These are phyloP conservation scores for Scheffersomyces lignicola DNA, from an alignment of 1,139 yeast genomes.

Conservation along the genomic window DNA sequence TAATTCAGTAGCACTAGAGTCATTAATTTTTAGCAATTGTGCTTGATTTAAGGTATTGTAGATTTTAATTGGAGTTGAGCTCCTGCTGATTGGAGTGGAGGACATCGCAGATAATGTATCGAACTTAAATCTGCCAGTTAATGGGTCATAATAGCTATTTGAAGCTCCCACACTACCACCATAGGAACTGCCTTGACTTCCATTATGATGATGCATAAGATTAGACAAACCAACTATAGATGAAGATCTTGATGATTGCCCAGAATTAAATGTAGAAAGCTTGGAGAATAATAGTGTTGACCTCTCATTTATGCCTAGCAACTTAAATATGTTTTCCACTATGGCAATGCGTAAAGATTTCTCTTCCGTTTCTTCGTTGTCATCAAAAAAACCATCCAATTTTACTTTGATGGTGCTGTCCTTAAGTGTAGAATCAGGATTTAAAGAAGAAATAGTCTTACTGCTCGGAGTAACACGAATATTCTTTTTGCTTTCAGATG, in stretches of 20 bases:
- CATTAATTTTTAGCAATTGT: conserved; percentile 11
- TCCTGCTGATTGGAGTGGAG: conserved; percentile 13
- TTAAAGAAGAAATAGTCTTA: not conserved
- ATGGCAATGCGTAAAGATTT: conserved; percentile 67
- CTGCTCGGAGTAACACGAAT: not conserved
- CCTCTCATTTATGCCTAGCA: conserved; percentile 63
- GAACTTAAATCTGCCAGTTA: conserved; percentile 17
- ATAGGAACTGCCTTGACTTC: conserved; percentile 4
- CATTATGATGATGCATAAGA: conserved; percentile 19
- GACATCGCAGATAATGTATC: conserved; percentile 21
- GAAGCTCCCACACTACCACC: conserved; percentile 15
- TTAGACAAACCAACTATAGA: conserved; percentile 31
- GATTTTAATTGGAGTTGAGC: conserved; percentile 23
- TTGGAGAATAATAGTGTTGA: conserved; percentile 8
- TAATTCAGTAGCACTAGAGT: conserved; percentile 6
- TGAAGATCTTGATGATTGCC: conserved; percentile 24
- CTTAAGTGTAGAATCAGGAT: not conserved
- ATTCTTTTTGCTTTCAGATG: conserved; percentile 4
- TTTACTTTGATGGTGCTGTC: not conserved
- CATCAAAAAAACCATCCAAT: conserved; percentile 49
- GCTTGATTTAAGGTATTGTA: conserved; percentile 30
- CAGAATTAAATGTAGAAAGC: conserved; percentile 4
- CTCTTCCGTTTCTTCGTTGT: conserved; percentile 74
- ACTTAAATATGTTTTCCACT: conserved; percentile 70
- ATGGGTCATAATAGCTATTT: conserved; percentile 17